These are phyloP conservation scores for Lactifluus pinguis DNA, from an alignment of 768 basidiomycete genomes.

Conservation along the genomic window DNA sequence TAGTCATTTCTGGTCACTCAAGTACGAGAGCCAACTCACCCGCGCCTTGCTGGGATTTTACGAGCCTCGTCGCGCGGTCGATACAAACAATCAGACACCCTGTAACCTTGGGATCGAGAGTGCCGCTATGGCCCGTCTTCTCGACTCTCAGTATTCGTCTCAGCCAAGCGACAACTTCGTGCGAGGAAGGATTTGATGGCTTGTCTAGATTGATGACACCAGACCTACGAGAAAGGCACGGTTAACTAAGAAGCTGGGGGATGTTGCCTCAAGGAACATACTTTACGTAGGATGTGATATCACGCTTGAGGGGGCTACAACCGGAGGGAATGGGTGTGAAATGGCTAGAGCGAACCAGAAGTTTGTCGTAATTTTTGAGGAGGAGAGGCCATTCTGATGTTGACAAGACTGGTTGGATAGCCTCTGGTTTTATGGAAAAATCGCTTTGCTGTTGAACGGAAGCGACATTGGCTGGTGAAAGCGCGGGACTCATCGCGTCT, in stretches of 20 bases:
- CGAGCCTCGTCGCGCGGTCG: conserved; percentile 93
- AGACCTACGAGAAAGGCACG: conserved; percentile 45
- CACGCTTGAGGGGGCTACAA: conserved; percentile 90
- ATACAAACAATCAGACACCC: conserved; percentile 99
- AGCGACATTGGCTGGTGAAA: conserved; percentile 61
- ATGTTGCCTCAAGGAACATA: conserved; percentile 25
- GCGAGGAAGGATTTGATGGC: conserved; percentile 96
- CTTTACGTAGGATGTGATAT: conserved; percentile 88
- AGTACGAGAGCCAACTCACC: conserved; percentile 39
- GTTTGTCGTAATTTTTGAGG: conserved; percentile 97
- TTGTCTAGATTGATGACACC: conserved; percentile 99
- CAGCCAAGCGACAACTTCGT: conserved; percentile 99
- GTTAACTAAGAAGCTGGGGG: neutral
- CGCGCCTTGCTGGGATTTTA: conserved; percentile 98
- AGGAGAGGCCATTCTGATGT: conserved; percentile 97
- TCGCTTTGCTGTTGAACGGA: conserved; percentile 68
- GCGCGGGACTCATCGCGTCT: conserved; percentile 35
- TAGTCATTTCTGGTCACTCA: neutral
- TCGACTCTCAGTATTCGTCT: conserved; percentile 93
- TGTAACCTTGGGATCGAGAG: conserved; percentile 97
- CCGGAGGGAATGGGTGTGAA: conserved; percentile 97
- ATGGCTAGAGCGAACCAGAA: conserved; percentile 89
- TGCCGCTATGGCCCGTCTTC: conserved; percentile 98
- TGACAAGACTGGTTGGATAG: conserved; percentile 65
- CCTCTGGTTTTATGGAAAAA: conserved; percentile 76